Conservation (phyloP, 352 stramenopile species). For the Globisporangium middletonii region DNA sequence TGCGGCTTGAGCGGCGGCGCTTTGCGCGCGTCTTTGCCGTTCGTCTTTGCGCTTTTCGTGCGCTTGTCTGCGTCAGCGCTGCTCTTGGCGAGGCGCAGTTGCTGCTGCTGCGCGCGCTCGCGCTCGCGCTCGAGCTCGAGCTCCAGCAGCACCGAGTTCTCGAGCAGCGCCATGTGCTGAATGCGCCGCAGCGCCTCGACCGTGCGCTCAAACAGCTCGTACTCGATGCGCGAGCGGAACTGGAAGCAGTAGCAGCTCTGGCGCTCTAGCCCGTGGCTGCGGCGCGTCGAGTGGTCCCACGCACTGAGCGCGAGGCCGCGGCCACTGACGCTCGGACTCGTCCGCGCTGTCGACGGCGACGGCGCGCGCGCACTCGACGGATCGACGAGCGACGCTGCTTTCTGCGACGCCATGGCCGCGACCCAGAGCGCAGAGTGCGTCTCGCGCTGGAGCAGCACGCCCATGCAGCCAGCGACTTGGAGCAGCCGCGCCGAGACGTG, state of each 20-base stretch:
- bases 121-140: conserved; percentile 37
- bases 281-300: background rate
- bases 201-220: conserved; percentile 38
- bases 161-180: conserved; percentile 39
- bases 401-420: conserved; percentile 12
- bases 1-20: background rate
- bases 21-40: background rate
- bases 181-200: conserved; percentile 27
- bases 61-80: background rate
- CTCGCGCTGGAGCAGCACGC: conserved; percentile 28
- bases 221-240: conserved; percentile 53
- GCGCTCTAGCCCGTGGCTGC: background rate
- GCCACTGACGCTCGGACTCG: background rate
- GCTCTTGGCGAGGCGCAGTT: background rate
- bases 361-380: too few species aligned
- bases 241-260: conserved; percentile 62
- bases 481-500: conserved; percentile 42
- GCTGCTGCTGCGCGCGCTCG: background rate
- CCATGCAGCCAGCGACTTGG: conserved; percentile 40
- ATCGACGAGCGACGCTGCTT: background rate
- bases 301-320: background rate
- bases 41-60: background rate
- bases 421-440: conserved; percentile 50
- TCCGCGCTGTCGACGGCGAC: background rate
- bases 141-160: conserved; percentile 47